Base-by-base conservation (phyloP, 75 land plant genomes). In the Picea glauca region DNA sequence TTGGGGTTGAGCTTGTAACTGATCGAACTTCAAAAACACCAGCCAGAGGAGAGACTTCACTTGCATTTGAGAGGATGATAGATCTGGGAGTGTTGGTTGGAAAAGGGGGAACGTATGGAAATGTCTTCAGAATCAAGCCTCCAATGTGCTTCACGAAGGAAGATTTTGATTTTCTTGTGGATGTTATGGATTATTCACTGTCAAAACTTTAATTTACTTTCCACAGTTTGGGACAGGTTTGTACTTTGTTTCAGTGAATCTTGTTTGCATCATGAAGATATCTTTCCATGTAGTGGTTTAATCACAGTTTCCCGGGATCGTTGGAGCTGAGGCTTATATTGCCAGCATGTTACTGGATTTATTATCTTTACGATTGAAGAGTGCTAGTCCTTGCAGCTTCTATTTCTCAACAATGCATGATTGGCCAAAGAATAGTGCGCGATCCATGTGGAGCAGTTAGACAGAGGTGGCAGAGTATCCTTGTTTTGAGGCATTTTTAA, bases 61-160 rank as follows among this genome's bases (percentile, higher is more conserved):
- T 83, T 67, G 78, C 91, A 32, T 85, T 90, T 86, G 91, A 93
- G 60, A 86, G 87, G 60, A 84, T 96, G 94, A 96, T 89, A 90
- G 96, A 96, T 91, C 61, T 54, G 98, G 98, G 79, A 89, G 91
- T 2, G 68, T 95, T 76, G 79, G 93, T 63, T 96, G 98, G 13
- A 95, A 93, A 84, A 93, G 98, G 0, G 35, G 96, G 98, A 46
- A 84, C 79, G 60, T 81, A 87, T 86, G 96, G 92, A 40, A 96
- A 96, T 81, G 97, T 94, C n/a, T 94, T 96, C 80, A 92, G 97
- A 92, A 87, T 96, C 64, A 94, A 92, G 32, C 99, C 99, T 76
- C 99, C 99, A 2, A 93, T 96, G 77, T 96, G 99, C 85, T 91
- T 96, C 87, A 90, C 90, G 5, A 90, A 89, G 84, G 89, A 92